Evolutionary conservation across 306 rosid genomes (phyloP).

Genomic region (Canavalia ensiformis): DNA sequence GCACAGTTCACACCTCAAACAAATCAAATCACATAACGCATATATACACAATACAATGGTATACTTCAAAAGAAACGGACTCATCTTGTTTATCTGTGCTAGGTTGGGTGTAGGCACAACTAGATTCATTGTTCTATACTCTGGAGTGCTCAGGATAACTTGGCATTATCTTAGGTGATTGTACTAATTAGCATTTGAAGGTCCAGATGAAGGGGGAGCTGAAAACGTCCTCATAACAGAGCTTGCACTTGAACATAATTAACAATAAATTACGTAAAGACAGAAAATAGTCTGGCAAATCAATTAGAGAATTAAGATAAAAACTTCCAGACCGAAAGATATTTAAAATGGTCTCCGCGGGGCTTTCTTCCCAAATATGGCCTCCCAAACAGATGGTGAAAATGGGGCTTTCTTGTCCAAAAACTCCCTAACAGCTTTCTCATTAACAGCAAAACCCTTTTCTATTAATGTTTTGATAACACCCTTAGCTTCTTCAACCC

Average conservation of each 20-base stretch:
- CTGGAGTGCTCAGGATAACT: constrained; percentile 51
- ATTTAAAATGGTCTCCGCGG: constrained; percentile 60
- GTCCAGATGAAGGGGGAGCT: constrained; percentile 54
- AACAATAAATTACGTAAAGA: too few species aligned
- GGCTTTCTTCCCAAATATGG: constrained; percentile 72
- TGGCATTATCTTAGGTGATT: constrained; percentile 57
- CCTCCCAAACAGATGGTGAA: constrained; percentile 75
- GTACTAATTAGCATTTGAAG: constrained; percentile 54
- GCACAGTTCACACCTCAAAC: constrained; percentile 20
- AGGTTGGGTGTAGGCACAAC: constrained; percentile 1
- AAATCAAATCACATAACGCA: constrained; percentile 14
- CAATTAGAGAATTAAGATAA: too few species aligned
- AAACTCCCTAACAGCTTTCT: constrained; percentile 77
- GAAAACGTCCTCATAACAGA: constrained; percentile 55
- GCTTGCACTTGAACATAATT: constrained; percentile 39
- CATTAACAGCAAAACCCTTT: constrained; percentile 74
- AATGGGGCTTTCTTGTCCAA: constrained; percentile 76
- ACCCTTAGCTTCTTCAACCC: constrained; percentile 69
- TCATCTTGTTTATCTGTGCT: not conserved
- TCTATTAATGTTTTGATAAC: constrained; percentile 64
- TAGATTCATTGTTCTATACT: constrained; percentile 1
- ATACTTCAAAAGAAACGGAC: constrained; percentile 24
- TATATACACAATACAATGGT: constrained; percentile 15
- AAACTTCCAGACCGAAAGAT: constrained; percentile 35
- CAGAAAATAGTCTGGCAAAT: too few species aligned